Evolutionary conservation across 2,329 filamentous ascomycete genomes (phyloP).

Genomic region (Fusarium burgessii): DNA sequence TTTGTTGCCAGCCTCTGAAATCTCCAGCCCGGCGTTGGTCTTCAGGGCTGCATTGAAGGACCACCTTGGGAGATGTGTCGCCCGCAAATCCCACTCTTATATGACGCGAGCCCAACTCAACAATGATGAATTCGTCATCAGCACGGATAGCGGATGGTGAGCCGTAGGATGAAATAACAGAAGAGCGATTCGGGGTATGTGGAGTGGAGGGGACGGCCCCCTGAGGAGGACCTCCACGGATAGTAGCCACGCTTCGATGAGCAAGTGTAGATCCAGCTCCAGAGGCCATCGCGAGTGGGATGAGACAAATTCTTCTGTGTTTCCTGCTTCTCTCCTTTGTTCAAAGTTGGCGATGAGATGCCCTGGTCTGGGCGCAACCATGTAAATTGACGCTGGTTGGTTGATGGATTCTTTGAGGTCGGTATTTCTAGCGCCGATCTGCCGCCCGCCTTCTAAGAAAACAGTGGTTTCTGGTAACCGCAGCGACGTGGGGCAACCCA

Average conservation of each 20-base stretch:
- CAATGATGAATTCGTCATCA: slow-evolving; percentile 86
- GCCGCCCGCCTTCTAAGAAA: slow-evolving; percentile 45
- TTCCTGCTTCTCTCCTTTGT: background rate
- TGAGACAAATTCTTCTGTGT: background rate
- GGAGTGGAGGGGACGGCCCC: slow-evolving; percentile 59
- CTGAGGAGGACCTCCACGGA: slow-evolving; percentile 59
- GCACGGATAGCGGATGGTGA: slow-evolving; percentile 71
- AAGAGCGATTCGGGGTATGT: slow-evolving; percentile 69
- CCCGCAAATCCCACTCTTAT: slow-evolving; percentile 88
- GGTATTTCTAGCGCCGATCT: slow-evolving; percentile 46
- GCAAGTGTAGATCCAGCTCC: slow-evolving; percentile 59
- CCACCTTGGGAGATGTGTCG: slow-evolving; percentile 79
- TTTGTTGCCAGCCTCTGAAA: slow-evolving; percentile 76
- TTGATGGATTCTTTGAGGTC: slow-evolving; percentile 33
- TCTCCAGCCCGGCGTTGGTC: slow-evolving; percentile 83
- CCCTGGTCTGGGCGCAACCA: slow-evolving; percentile 27
- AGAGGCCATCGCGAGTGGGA: slow-evolving; percentile 57
- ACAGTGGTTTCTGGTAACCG: slow-evolving; percentile 45
- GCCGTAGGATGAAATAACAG: slow-evolving; percentile 67
- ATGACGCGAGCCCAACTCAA: slow-evolving; percentile 85
- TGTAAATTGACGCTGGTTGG: slow-evolving; percentile 42
- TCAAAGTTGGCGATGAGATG: slow-evolving; percentile 29
- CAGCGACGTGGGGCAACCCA: slow-evolving; percentile 47
- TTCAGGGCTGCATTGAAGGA: slow-evolving; percentile 78
- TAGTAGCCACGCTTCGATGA: slow-evolving; percentile 70